Evolutionary conservation across 768 basidiomycete species (phyloP), one percentile per base, ranked within the genome.

Genomic region (Russula griseocarnosa): DNA sequence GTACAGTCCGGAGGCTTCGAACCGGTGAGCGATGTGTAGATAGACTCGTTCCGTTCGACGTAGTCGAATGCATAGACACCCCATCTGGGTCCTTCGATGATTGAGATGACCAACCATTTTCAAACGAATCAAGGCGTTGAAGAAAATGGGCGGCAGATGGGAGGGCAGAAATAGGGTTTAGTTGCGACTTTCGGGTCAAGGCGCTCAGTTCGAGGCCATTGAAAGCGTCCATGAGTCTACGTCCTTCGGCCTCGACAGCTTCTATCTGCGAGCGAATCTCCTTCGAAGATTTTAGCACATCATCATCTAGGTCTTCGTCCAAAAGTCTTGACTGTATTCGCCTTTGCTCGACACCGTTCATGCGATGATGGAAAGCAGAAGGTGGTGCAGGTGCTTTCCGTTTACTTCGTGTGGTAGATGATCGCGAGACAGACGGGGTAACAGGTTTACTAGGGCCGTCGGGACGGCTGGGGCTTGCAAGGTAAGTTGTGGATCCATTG

Each of bases 131-230:
- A n/a, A 51, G 40, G 60, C 63, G 60, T 51, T 69, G 66, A 49
- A 52, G 66, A 53, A 62, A 67, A 28, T 58, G 67, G 47, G 63
- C 62, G 24, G 59, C 69, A 10, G 64, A 68, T 53, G 67, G 70
- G 36, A 65, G 67, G 16, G 67, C 61, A 26, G 71, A 67, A 36
- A 70, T 68, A 24, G 64, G 49, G 53, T 72, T 58, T 22, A 76
- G 1, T 75, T 76, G 38, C 74, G 78, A 75, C 34, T 78, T 72
- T 16, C 79, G 79, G 11, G 85, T 84, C 54, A 90, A 74, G 24
- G 86, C 82, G 38, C 81, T 86, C 62, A 92, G 77, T 72, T 92
- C 90, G 44, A 92, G 77, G 10, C 90, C 88, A 68, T 83, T 88
- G 73, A 92, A 92, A 3, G 89, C 88, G 70, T 92, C 90, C 74